Evolutionary conservation across 257 asterid genomes (phyloP), one percentile per base, ranked within the genome.

Genomic region (Paraleonurus japonicus): DNA sequence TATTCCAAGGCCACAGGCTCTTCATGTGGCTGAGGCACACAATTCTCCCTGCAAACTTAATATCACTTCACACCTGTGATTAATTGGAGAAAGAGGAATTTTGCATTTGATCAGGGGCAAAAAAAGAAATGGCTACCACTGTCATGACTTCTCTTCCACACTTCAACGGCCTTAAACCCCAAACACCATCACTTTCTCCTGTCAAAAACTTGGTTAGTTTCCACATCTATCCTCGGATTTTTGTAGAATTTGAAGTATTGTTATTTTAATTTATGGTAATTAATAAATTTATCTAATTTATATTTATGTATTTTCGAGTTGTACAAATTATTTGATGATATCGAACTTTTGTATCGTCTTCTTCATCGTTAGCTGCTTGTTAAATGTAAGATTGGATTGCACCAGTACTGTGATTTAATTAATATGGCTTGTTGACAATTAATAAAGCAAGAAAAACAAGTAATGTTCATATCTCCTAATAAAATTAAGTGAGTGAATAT

Each of bases 101-200:
- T 37, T 67, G 11, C 28, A 64, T 19, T 66, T 35, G 64, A 37
- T 71, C 12, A 19, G 68, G 28, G 12, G n/a, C 60, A 57, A 57
- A 24, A 1, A 13, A 26, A 11, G 41, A 76, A 80, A 89, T 89
- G 96, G 95, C 92, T 19, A 59, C 92, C 32, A 84, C 86, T 7
- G 85, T 82, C 62, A 85, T 81, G 82, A 89, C 90, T 71, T 85
- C 96, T 62, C 87, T 90, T 70, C 95, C 96, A 24, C 97, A 89
- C 24, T 90, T 87, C 90, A 82, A 67, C 73, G 98, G 98, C 11
- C 85, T 93, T 59, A 87, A 73, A 77, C 79, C 89, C 81, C 85
- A 67, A 58, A 4, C 75, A 7, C 30, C 85, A 11, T 69, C 94
- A 5, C 32, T 77, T 66, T 85, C 97, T 7, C 89, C 92, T 2